phyloP scores from a whole-genome alignment of 2,329 filamentous ascomycete species.

The Pseudogymnoascus sp. region DNA sequence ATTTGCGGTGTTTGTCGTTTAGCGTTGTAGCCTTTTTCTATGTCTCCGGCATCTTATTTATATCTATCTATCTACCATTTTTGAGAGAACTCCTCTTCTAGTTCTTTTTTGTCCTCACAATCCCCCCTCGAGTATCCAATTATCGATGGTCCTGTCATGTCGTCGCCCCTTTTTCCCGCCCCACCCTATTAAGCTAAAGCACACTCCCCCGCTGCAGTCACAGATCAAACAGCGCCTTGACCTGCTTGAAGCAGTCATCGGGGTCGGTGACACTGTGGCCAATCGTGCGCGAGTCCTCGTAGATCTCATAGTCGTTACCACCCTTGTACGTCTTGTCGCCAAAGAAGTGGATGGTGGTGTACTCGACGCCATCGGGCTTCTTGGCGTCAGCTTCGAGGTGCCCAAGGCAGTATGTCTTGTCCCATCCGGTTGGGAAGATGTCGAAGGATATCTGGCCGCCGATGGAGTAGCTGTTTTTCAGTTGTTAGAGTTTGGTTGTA shows the following conservation, averaged over 20 bases:
- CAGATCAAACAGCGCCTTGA: slow-evolving; percentile 74
- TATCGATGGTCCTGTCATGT: neutral
- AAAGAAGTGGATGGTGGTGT: slow-evolving; percentile 92
- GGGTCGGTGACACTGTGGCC: slow-evolving; percentile 78
- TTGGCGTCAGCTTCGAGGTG: slow-evolving; percentile 77
- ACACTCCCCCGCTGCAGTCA: slow-evolving; percentile 28
- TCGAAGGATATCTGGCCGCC: slow-evolving; percentile 98
- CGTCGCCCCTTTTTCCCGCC: neutral
- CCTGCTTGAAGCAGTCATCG: slow-evolving; percentile 68
- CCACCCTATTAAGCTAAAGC: neutral
- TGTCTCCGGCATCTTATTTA: neutral
- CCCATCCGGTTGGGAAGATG: slow-evolving; percentile 93
- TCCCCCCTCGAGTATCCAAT: neutral
- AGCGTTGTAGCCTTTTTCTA: slow-evolving; percentile 7
- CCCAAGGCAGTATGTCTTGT: slow-evolving; percentile 93
- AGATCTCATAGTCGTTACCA: slow-evolving; percentile 96
- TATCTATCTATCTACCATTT: neutral
- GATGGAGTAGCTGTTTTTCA: slow-evolving; percentile 65
- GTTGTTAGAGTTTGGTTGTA: slow-evolving; percentile 1
- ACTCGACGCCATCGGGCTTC: slow-evolving; percentile 62
- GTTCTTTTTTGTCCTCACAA: neutral
- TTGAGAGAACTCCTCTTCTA: neutral
- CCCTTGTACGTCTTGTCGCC: slow-evolving; percentile 89
- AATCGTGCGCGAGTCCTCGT: slow-evolving; percentile 67
- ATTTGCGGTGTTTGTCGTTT: slow-evolving; percentile 3